Conservation (phyloP, 768 basidiomycete species). For the Ramaria rubella region DNA sequence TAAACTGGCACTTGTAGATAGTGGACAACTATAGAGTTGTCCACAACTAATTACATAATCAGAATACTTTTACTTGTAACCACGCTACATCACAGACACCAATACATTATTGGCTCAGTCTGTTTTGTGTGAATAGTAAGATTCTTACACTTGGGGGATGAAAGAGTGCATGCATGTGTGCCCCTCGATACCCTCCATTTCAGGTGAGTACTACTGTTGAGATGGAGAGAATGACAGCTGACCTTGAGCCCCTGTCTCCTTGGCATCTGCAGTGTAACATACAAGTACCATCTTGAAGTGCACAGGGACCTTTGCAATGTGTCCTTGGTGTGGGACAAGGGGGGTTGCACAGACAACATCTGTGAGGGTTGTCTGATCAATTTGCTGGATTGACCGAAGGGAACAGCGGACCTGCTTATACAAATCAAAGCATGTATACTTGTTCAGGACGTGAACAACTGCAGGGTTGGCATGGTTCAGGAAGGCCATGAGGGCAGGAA, state of each 20-base stretch:
- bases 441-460: neutral
- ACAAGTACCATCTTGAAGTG: conserved; percentile 13
- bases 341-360: neutral
- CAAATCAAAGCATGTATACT: neutral
- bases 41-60: too few relatives aligned
- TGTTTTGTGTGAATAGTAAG: too few relatives aligned
- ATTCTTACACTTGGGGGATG: too few relatives aligned
- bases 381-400: neutral
- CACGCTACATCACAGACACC: too few relatives aligned
- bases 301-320: neutral
- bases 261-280: neutral
- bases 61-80: too few relatives aligned
- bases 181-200: neutral
- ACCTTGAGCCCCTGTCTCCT: neutral
- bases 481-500: too few relatives aligned
- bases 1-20: too few relatives aligned
- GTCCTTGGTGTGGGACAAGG: neutral
- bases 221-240: neutral
- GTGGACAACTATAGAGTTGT: too few relatives aligned
- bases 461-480: neutral
- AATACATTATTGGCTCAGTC: too few relatives aligned
- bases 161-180: neutral
- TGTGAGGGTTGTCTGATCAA: neutral
- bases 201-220: neutral
- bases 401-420: neutral